Evolutionary conservation across 495 filamentous ascomycete genomes (phyloP), one percentile per base, ranked within the genome.

Genomic region (Penicillium waksmanii): DNA sequence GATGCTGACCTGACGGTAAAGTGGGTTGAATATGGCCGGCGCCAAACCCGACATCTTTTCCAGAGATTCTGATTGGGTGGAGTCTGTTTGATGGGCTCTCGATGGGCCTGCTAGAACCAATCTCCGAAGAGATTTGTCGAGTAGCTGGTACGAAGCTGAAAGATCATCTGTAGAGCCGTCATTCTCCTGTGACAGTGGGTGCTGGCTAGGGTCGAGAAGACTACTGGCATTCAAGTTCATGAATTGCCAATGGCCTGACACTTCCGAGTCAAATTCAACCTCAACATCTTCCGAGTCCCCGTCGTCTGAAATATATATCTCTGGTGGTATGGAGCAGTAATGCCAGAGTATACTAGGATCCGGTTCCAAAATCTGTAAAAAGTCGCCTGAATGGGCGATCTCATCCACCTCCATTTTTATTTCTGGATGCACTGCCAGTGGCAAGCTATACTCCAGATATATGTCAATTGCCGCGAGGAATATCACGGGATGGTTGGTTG

Each of bases 1-100:
- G n/a, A 53, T 1, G 18, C 57, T 63, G 54, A 80, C 78, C 46
- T 77, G 66, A 35, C 59, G 65, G 52, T 79, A 77, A n/a, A 64
- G 55, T 17, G 48, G 58, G 40, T 66, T 75, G 60, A 81, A 79
- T 5, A 76, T 44, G 17, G 53, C 64, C 15, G 79, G 79, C 1
- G 67, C 69, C 4, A 77, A 63, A 3, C 58, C 36, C 0, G 64
- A 62, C 18, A 81, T 56, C 43, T 52, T 66, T 19, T 58, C 51
- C 5, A 61, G 51, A n/a, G 27, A 31, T 7, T 31, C 53, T 40
- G 17, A 53, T 54, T 8, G 51, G 56, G 13, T 42, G 11, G 57
- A n/a, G 19, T 50, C 25, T 12, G 67, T 53, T 44, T 54, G 19
- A 11, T 25, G 44, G 19, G 33, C 23, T 31, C 61, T 60, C 10